Percentiles rank a stretch among this genome's conserved stretches.
Evolutionary conservation across 805 yeast species (phyloP).

Genomic region (Teunomyces cretensis): DNA sequence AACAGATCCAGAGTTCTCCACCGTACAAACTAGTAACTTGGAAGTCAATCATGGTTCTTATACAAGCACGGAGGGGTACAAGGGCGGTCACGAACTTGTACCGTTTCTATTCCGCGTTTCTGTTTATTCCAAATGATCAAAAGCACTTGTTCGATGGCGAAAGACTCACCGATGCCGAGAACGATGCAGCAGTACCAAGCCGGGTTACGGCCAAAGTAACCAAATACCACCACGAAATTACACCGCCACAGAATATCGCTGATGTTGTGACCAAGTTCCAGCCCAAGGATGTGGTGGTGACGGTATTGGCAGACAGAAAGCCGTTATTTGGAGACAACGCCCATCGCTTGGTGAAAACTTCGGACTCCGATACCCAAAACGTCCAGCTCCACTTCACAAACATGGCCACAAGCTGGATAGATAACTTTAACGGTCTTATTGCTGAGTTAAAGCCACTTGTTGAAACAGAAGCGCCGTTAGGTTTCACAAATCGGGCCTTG

Average conservation of each 20-base stretch:
- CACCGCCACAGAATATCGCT: slow-evolving; percentile 33
- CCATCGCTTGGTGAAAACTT: slow-evolving; percentile 22
- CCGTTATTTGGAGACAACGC: slow-evolving; percentile 27
- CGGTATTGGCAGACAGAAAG: slow-evolving; percentile 28
- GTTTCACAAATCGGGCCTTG: not conserved
- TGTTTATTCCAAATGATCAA: slow-evolving; percentile 31
- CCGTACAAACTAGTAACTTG: not conserved
- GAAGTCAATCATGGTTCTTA: not conserved
- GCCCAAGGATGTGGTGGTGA: slow-evolving; percentile 28
- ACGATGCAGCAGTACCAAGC: slow-evolving; percentile 34
- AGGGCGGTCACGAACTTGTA: not conserved
- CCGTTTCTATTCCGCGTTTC: slow-evolving; percentile 7
- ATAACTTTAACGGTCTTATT: slow-evolving; percentile 23
- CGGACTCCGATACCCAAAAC: slow-evolving; percentile 9
- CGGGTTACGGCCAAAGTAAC: slow-evolving; percentile 18
- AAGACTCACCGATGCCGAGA: slow-evolving; percentile 26
- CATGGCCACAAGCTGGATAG: slow-evolving; percentile 29
- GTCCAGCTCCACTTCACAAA: slow-evolving; percentile 28
- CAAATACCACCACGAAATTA: slow-evolving; percentile 27
- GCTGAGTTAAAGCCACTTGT: slow-evolving; percentile 10
- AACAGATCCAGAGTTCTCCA: not conserved
- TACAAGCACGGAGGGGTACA: not conserved
- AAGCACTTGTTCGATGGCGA: slow-evolving; percentile 28
- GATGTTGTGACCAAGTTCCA: slow-evolving; percentile 31
- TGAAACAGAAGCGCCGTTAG: not conserved